phyloP scores from a whole-genome alignment of 495 filamentous ascomycete species.

The Rostrohypoxylon terebratum region DNA sequence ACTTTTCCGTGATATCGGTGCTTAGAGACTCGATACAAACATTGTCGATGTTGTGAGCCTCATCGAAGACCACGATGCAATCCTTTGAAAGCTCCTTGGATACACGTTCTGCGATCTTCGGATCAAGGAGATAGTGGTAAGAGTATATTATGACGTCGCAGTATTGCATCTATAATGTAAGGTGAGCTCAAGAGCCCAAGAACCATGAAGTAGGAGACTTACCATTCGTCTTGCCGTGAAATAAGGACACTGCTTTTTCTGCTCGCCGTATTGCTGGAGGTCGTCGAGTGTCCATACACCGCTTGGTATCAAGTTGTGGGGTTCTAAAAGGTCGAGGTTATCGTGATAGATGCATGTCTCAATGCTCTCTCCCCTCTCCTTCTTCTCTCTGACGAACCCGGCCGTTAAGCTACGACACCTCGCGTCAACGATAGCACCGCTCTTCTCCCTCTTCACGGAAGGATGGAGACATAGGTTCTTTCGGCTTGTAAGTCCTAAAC shows the following conservation, averaged over 20 bases:
- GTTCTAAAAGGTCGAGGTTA: constrained; percentile 94
- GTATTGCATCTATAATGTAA: constrained; percentile 81
- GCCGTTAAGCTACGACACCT: constrained; percentile 95
- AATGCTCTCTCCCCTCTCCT: constrained; percentile 91
- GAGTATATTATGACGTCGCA: constrained; percentile 99
- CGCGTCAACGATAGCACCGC: constrained; percentile 91
- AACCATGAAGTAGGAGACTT: constrained; percentile 38
- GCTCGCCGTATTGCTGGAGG: constrained; percentile 85
- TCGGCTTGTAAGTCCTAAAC: constrained; percentile 90
- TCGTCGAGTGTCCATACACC: constrained; percentile 97
- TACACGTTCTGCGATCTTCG: constrained; percentile 97
- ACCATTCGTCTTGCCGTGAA: constrained; percentile 96
- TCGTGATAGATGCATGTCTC: constrained; percentile 97
- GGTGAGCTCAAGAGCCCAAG: neutral
- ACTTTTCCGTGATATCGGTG: constrained; percentile 96
- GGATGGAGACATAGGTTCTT: constrained; percentile 98
- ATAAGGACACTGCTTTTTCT: constrained; percentile 97
- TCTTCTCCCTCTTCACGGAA: constrained; percentile 94
- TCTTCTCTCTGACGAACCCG: constrained; percentile 97
- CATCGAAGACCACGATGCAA: constrained; percentile 98
- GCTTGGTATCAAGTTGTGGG: constrained; percentile 90
- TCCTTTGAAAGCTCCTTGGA: constrained; percentile 97
- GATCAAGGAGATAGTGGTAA: constrained; percentile 97
- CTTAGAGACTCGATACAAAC: constrained; percentile 98
- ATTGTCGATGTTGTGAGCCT: constrained; percentile 99